Conservation (phyloP, 352 stramenopile species). For the Phytopythium sindhum region DNA sequence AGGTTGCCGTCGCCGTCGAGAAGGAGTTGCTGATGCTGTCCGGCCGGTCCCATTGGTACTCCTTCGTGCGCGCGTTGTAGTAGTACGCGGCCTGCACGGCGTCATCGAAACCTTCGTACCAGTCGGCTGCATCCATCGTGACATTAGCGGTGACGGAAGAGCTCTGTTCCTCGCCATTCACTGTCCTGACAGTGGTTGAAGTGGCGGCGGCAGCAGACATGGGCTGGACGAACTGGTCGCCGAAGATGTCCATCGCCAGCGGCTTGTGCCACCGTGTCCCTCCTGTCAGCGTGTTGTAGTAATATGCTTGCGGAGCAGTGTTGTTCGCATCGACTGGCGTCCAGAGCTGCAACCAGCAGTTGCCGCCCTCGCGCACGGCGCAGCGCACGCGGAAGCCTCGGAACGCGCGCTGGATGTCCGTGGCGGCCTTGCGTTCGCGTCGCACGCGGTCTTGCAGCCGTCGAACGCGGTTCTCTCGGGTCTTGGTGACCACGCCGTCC, state of each 20-base stretch:
- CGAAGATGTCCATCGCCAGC: constrained; percentile 77
- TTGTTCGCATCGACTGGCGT: constrained; percentile 19
- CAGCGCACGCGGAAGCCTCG: constrained; percentile 67
- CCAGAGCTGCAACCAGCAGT: constrained; percentile 71
- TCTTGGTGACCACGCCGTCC: constrained; percentile 74
- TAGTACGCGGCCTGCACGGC: constrained; percentile 62
- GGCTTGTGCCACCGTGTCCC: constrained; percentile 58
- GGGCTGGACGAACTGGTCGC: constrained; percentile 46
- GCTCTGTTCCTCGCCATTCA: not conserved
- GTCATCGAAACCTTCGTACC: constrained; percentile 82
- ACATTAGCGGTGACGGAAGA: not conserved
- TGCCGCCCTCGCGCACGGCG: constrained; percentile 62
- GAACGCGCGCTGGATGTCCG: constrained; percentile 78
- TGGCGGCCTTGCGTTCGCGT: constrained; percentile 53
- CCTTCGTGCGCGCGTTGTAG: constrained; percentile 68
- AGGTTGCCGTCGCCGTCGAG: constrained; percentile 41
- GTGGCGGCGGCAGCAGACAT: constrained; percentile 7
- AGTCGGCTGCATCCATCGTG: constrained; percentile 15
- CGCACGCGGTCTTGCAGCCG: constrained; percentile 75
- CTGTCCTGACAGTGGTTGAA: not conserved
- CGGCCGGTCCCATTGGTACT: constrained; percentile 74
- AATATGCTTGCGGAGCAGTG: constrained; percentile 33
- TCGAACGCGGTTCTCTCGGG: constrained; percentile 56
- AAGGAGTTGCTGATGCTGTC: constrained; percentile 25
- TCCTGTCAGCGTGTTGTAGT: constrained; percentile 81